Evolutionary conservation across 331 rosid genomes (phyloP).

Genomic region (Malus hybrid): DNA sequence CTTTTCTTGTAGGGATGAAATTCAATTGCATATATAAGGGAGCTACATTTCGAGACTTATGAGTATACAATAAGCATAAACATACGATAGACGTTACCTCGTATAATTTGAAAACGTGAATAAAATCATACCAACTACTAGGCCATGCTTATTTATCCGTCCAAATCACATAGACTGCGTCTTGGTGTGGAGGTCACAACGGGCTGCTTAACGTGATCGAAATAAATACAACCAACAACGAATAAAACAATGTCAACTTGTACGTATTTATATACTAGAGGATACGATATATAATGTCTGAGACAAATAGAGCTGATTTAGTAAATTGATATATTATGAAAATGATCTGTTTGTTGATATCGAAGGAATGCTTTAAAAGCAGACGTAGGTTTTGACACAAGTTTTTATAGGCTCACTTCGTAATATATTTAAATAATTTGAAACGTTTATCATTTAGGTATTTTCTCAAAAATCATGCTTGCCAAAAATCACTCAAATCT

Average conservation of each 20-base stretch:
- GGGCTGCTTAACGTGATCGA: neutral
- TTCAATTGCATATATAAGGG: neutral
- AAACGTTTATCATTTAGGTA: no score
- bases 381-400: neutral
- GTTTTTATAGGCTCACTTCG: no score
- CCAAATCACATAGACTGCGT: no score
- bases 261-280: neutral
- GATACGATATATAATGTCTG: neutral
- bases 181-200: conserved; percentile 15
- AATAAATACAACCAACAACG: neutral
- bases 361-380: neutral
- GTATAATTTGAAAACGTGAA: neutral
- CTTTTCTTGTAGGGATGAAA: neutral
- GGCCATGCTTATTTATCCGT: neutral
- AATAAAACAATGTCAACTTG: neutral
- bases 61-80: neutral
- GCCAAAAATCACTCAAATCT: no score
- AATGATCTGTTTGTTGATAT: neutral
- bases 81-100: neutral
- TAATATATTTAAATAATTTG: no score
- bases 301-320: neutral
- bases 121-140: neutral
- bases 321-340: neutral
- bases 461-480: no score
- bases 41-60: neutral